A percentile compares a stretch with the other conserved stretches of the same genome.
Conservation (phyloP, 306 rosid genomes). For the Citrullus amarus region DNA sequence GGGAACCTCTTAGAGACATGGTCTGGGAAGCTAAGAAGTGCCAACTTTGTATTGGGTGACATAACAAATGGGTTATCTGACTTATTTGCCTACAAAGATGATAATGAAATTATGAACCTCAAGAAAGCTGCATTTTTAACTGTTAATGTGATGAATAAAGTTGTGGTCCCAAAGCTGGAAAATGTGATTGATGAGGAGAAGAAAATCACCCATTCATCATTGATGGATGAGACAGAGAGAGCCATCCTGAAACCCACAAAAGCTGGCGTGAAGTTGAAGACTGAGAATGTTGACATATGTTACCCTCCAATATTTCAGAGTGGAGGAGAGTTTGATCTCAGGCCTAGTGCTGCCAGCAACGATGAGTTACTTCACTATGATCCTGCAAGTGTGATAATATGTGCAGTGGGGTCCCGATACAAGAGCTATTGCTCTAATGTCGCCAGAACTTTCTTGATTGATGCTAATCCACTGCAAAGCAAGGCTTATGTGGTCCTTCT, state of each 20-base stretch:
- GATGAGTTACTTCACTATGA: constrained; percentile 77
- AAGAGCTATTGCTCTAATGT: constrained; percentile 86
- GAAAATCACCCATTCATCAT: constrained; percentile 61
- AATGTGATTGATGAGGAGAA: constrained; percentile 86
- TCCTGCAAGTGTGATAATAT: constrained; percentile 73
- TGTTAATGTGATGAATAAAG: constrained; percentile 61
- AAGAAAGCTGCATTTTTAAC: constrained; percentile 78
- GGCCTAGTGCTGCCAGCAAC: constrained; percentile 93
- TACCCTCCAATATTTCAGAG: constrained; percentile 95
- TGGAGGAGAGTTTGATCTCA: constrained; percentile 87
- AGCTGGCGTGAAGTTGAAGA: constrained; percentile 59
- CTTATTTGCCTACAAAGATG: constrained; percentile 55
- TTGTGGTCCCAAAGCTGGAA: constrained; percentile 80
- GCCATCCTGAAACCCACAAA: constrained; percentile 67
- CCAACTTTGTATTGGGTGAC: constrained; percentile 42
- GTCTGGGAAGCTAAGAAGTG: constrained; percentile 54
- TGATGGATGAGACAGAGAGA: constrained; percentile 95
- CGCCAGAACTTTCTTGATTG: constrained; percentile 83
- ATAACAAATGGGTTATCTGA: constrained; percentile 67
- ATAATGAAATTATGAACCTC: constrained; percentile 53
- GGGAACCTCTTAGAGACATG: constrained; percentile 71
- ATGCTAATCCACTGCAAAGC: constrained; percentile 73
- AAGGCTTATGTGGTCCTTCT: constrained; percentile 81
- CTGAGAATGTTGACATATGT: constrained; percentile 85
- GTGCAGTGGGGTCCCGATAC: constrained; percentile 86